phyloP scores from a whole-genome alignment of 108 stramenopile species.

The Fragilaria crotonensis region DNA sequence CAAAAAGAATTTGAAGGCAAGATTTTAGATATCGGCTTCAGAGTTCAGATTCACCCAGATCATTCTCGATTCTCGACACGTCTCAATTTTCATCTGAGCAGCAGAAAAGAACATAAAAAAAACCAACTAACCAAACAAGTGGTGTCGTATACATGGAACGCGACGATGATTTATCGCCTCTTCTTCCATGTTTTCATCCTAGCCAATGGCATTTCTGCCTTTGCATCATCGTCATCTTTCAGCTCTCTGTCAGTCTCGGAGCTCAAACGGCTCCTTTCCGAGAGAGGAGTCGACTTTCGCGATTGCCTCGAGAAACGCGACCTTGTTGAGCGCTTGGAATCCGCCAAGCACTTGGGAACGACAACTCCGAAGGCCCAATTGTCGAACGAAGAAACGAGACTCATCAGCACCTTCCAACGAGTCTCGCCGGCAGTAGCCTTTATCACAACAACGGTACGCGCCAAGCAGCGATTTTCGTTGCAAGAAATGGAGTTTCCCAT shows the following conservation, averaged over 20 bases:
- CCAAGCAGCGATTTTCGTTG: conserved; percentile 8
- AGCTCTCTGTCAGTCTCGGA: conserved; percentile 46
- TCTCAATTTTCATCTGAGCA: no score
- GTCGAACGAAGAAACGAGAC: conserved; percentile 33
- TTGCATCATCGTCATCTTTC: not conserved
- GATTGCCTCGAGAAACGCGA: conserved; percentile 71
- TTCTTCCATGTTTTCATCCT: not conserved
- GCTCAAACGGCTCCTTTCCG: conserved; percentile 55
- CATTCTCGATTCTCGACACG: no score
- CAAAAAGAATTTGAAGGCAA: no score
- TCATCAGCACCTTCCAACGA: conserved; percentile 41
- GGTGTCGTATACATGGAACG: no score
- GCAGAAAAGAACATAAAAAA: no score
- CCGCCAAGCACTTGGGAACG: conserved; percentile 1
- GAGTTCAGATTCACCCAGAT: no score
- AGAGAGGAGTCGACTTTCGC: conserved; percentile 66
- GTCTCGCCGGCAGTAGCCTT: conserved; percentile 56
- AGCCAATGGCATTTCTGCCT: not conserved
- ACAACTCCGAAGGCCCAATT: conserved; percentile 3
- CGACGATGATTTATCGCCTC: no score
- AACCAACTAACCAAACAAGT: no score
- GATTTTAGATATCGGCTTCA: no score
- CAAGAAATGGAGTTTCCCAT: conserved; percentile 37
- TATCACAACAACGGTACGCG: conserved; percentile 34
- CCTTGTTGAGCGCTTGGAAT: conserved; percentile 41